These are phyloP conservation scores for Beta corolliflora DNA, from an alignment of 179 eudicot species.

Conservation along the genomic window DNA sequence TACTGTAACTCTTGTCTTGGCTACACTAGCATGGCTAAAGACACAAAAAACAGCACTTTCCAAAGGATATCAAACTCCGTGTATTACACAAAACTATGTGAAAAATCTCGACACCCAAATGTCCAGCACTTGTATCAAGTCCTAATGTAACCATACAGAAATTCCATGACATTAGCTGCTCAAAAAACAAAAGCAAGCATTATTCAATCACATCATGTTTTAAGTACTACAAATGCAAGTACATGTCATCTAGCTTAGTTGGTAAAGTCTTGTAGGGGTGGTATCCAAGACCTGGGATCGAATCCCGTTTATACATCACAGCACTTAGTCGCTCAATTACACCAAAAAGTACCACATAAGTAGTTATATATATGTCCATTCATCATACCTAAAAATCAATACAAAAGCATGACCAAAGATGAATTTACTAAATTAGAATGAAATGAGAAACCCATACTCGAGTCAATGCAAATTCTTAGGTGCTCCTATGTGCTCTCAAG, in stretches of 20 bases:
- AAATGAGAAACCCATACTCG: background rate
- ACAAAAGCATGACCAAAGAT: background rate
- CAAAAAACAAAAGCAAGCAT: no score
- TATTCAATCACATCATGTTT: background rate
- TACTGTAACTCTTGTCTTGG: background rate
- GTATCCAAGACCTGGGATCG: no score
- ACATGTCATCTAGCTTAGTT: no score
- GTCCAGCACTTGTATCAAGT: background rate
- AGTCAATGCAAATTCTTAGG: no score
- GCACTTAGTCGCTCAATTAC: no score
- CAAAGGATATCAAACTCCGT: background rate
- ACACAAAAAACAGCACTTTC: background rate
- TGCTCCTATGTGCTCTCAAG: no score
- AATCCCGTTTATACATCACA: no score
- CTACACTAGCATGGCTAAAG: background rate
- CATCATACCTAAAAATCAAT: background rate
- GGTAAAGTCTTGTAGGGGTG: no score
- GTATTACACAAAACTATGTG: background rate
- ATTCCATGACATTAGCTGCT: background rate
- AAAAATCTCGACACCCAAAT: background rate
- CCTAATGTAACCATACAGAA: background rate
- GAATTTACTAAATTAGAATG: background rate
- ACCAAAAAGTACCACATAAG: background rate
- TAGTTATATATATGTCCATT: background rate
- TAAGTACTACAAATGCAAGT: background rate